Base-by-base conservation (phyloP, 2,329 filamentous ascomycete genomes). In the Ophiostoma tasmaniense region DNA sequence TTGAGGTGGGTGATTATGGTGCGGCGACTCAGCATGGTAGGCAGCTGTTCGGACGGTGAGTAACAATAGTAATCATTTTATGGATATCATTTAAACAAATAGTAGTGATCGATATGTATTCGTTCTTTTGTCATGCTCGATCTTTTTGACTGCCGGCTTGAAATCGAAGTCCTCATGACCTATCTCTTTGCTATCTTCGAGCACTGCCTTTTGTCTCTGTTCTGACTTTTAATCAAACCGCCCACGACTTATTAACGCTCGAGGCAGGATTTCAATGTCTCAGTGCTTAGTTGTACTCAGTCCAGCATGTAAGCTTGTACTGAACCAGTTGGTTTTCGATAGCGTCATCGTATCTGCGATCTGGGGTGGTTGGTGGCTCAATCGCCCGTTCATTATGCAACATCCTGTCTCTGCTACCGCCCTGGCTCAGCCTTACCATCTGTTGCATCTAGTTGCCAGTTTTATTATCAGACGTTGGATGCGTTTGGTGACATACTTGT, bases 1-100 rank as follows among this genome's bases (percentile, higher is more conserved):
- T 66, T 70, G 35, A 42, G 14, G 50, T 61, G 55, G 14, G 50
- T 61, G 52, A 30, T 67, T 67, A 61, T 33, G 59, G 39, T 66
- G 52, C 22, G 13, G 45, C 61, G 61, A 37, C 61, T 64, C 33
- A 30, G 28, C 20, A 45, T 45, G 42, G 42, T 20, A 45, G 42
- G 42, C 2, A 6, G 5, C 20, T 45, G 42, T 45, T 45, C 42
- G 17, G 42, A 45, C 42, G 42, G 42, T 20, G 42, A 20, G 6
- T 7, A 45, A 20, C n/a, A 20, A 45, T 45, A 45, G 42, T 7
- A 45, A 20, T n/a, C 17, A n/a, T 45, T 39, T 3, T 20, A 8
- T 20, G 8, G 6, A 20, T 2, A 8, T 45, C n/a, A n/a, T n/a
- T n/a, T n/a, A n/a, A n/a, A 20, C 5, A n/a, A 45, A 45, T 7